These are phyloP conservation scores for Pichia sp. DNA, from an alignment of 1,139 yeast species.

Conservation along the genomic window DNA sequence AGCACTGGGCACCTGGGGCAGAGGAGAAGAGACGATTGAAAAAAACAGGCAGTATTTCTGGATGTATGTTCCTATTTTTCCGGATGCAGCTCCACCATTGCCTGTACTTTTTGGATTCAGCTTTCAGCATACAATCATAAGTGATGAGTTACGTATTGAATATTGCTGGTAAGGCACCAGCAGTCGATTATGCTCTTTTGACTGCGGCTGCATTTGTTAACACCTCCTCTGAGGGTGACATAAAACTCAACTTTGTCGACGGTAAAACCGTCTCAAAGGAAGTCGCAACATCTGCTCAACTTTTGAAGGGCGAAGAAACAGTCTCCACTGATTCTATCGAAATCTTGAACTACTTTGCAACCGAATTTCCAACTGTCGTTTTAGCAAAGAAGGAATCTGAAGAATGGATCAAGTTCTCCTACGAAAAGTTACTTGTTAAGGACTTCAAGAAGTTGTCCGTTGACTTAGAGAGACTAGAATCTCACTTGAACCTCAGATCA, in stretches of 20 bases:
- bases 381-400: constrained; percentile 38
- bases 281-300: constrained; percentile 39
- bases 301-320: constrained; percentile 42
- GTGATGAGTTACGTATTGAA: constrained; percentile 40
- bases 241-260: constrained; percentile 63
- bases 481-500: constrained; percentile 81
- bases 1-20: neutral
- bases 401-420: constrained; percentile 68
- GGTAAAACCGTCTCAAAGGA: constrained; percentile 43
- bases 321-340: constrained; percentile 23
- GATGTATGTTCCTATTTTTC: too few relatives aligned
- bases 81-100: too few relatives aligned
- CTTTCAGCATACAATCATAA: neutral
- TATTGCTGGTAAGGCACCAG: constrained; percentile 82
- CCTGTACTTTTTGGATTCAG: too few relatives aligned
- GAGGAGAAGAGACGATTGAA: neutral
- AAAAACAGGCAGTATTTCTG: neutral
- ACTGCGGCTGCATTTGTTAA: constrained; percentile 76
- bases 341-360: constrained; percentile 35
- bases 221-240: constrained; percentile 44
- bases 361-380: constrained; percentile 41
- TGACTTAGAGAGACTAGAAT: constrained; percentile 75
- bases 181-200: constrained; percentile 73
- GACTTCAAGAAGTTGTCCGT: constrained; percentile 82
- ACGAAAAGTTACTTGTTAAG: constrained; percentile 66